These are phyloP conservation scores for Pyrenophora teres DNA, from an alignment of 2,329 filamentous ascomycete species.

Conservation along the genomic window DNA sequence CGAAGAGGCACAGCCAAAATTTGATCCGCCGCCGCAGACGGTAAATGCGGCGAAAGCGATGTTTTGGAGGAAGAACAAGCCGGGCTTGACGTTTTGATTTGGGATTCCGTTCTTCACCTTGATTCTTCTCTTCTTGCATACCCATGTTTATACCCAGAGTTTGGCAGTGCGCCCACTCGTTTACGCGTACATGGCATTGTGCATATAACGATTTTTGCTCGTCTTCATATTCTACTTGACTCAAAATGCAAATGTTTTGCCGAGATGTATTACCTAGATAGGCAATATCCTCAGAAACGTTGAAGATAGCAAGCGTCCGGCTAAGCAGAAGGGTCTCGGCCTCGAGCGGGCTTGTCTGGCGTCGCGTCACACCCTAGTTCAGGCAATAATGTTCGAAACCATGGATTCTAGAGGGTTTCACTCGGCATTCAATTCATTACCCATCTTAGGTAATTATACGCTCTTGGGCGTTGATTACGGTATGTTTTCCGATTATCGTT, in stretches of 20 bases:
- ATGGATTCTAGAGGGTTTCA: not conserved
- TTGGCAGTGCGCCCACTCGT: constrained; percentile 14
- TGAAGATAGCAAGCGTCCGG: too few species aligned
- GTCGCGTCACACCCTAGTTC: not conserved
- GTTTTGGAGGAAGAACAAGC: constrained; percentile 41
- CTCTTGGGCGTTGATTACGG: not conserved
- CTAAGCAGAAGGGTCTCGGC: too few species aligned
- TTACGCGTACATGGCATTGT: not conserved
- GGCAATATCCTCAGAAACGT: not conserved
- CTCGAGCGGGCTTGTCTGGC: too few species aligned
- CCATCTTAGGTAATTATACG: not conserved
- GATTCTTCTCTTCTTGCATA: not conserved
- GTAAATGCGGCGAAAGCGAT: constrained; percentile 29
- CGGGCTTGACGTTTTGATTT: constrained; percentile 4
- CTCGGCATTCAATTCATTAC: not conserved
- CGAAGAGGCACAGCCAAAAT: constrained; percentile 35
- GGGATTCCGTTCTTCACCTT: not conserved
- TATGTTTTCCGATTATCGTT: not conserved
- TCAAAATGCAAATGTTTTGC: not conserved
- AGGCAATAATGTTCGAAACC: not conserved
- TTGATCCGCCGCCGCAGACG: constrained; percentile 40
- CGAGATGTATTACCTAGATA: not conserved
- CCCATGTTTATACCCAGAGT: constrained; percentile 18
- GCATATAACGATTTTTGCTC: not conserved
- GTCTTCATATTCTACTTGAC: not conserved